Evolutionary conservation across 768 basidiomycete species (phyloP), one percentile per base, ranked within the genome.

Genomic region (Lactarius indigo): DNA sequence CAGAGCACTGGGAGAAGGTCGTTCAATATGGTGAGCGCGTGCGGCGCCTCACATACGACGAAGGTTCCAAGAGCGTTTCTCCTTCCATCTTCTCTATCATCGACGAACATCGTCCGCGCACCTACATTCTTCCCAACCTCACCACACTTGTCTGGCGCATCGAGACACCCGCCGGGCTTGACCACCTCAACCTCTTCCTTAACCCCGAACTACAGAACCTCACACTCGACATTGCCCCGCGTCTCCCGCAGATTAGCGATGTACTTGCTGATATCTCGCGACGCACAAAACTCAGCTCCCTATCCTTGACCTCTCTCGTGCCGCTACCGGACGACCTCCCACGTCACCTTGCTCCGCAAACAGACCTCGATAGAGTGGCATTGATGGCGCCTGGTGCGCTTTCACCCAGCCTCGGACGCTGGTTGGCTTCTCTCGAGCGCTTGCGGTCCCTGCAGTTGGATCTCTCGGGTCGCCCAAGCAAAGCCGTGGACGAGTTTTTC

Each of bases 401-500:
- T 44, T 81, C 86, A 0, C 76, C 89, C n/a, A 80, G 79, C 50
- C 81, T 91, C n/a, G 91, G 91, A 33, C 83, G 84, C 68, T 91
- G 90, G 90, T 77, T 83, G n/a, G 83, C 89, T 28, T 83, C 82
- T 31, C 79, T 91, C 10, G 86, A 87, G 50, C 74, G 79, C 41
- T 80, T 92, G 69, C 86, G 84, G 71, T 82, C 80, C 59, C 78
- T 92, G 64, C 85, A 88, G 72, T 79, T 92, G 57, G 91, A 92
- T 73, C 81, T 92, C 30, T 85, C 89, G 0, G 88, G 86, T 63
- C 80, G 88, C 64, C 84, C 87, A 4, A 76, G 83, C 62, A 85
- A 85, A 35, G 87, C 87, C 0, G 87, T 91, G n/a, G 89, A 91
- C 76, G 87, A 88, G 23, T 92, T 92, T 76, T 92, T 92, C 74